Evolutionary conservation across 345 rosid genomes (phyloP), one percentile per base, ranked within the genome.

Genomic region (Odontarrhena argentea): DNA sequence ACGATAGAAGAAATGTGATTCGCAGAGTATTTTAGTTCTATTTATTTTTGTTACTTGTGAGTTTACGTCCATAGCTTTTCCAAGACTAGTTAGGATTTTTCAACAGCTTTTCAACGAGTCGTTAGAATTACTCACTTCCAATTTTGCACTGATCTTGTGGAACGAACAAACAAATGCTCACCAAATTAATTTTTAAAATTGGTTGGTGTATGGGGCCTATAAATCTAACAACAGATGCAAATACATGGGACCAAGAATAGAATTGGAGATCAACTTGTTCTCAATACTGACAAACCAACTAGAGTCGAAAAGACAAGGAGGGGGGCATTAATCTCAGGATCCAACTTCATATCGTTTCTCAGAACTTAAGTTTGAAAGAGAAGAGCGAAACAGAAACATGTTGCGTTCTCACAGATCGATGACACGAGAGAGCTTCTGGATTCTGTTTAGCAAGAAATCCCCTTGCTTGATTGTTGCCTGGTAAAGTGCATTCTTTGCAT

Each of bases 391-490:
- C 46, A 64, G 60, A 46, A 40, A 64, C 70, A 64, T 13, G 53
- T 24, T n/a, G 38, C 57, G 55, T 37, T 61, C 79, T 87, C 83
- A 95, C 41, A 91, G 83, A 75, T 95, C 97, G 72, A 95, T 95
- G 42, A 95, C 96, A 42, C 98, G 96, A 25, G 96, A 91, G 42
- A 95, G 81, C 89, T 91, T 95, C 81, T 95, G 99, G 84, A 95
- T 91, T 60, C 96, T 80, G 85, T 95, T 95, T 45, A 95, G 77
- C 9, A 95, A 72, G 85, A 95, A 91, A 80, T 95, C 99, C 5
- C 99, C 98, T 79, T 95, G 99, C 86, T 95, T 95, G 78, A 95
- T 95, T 5, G 98, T 95, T 40, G 92, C 89, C 71, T 95, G 99
- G 83, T 91, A 95, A 34, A 95, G 94, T 6, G 99, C 96, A 76